Percentiles rank a stretch among this genome's conserved stretches.
phyloP scores from a whole-genome alignment of 2,329 filamentous ascomycete species.

The Tolypocladium cylindrosporum region DNA sequence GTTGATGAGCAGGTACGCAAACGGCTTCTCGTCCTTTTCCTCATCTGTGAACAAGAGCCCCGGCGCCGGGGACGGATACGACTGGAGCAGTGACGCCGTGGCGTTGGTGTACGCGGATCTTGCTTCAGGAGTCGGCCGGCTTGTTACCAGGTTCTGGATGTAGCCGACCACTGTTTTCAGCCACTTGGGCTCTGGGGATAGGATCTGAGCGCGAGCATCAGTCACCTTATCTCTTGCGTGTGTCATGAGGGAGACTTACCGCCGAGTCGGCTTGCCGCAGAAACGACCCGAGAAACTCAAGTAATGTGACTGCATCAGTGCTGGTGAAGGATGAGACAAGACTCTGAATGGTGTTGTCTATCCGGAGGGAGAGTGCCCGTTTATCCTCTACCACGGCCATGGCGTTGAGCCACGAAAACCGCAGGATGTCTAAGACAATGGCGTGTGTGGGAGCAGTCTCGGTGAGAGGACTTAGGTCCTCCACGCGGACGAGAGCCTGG shows the following conservation, averaged over 20 bases:
- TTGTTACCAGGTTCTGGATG: constrained; percentile 43
- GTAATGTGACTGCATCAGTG: constrained; percentile 50
- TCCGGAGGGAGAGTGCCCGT: constrained; percentile 22
- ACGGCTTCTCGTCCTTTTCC: constrained; percentile 36
- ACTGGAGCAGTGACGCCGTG: constrained; percentile 45
- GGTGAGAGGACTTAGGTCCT: constrained; percentile 44
- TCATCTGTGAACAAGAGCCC: constrained; percentile 42
- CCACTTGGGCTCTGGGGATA: constrained; percentile 44
- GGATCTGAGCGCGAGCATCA: constrained; percentile 25
- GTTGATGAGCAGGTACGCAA: constrained; percentile 53
- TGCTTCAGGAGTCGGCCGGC: constrained; percentile 42
- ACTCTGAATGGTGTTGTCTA: constrained; percentile 36
- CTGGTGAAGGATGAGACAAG: constrained; percentile 45
- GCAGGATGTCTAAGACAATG: constrained; percentile 44
- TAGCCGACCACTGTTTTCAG: constrained; percentile 34
- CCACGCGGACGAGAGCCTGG: constrained; percentile 32
- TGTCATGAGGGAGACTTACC: constrained; percentile 24
- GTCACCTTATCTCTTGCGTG: neutral
- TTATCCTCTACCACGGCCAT: constrained; percentile 22
- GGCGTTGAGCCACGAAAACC: constrained; percentile 46
- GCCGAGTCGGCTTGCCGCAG: constrained; percentile 37
- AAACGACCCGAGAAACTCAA: constrained; percentile 45
- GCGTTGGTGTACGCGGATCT: constrained; percentile 51
- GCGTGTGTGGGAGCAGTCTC: constrained; percentile 46
- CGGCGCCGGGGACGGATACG: constrained; percentile 37